phyloP scores from a whole-genome alignment of 306 rosid species.

The Prunus armeniaca region DNA sequence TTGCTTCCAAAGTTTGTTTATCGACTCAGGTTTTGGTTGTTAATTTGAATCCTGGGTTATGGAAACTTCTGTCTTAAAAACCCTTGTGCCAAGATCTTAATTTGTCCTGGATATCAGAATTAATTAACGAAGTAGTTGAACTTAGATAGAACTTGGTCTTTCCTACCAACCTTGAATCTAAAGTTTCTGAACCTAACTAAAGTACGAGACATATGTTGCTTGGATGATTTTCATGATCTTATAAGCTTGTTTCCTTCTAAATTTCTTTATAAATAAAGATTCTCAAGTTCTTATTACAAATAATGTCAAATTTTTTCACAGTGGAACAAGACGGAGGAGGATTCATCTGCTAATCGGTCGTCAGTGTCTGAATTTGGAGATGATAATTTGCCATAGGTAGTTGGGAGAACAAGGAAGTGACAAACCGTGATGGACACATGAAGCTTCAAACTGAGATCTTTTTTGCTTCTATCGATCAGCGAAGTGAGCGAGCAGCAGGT shows the following conservation, averaged over 20 bases:
- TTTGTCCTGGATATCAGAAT: background rate
- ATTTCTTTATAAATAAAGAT: constrained; percentile 11
- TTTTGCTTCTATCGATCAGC: constrained; percentile 95
- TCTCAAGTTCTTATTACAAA: constrained; percentile 14
- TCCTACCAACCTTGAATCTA: background rate
- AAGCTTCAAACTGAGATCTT: constrained; percentile 84
- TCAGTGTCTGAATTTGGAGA: constrained; percentile 96
- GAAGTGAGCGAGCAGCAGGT: constrained; percentile 98
- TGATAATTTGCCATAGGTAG: constrained; percentile 83
- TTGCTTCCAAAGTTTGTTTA: background rate
- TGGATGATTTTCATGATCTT: background rate
- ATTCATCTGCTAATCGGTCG: constrained; percentile 69
- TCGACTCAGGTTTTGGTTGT: background rate
- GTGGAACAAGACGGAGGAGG: constrained; percentile 75
- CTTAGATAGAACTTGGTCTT: background rate
- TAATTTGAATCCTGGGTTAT: too few relatives aligned
- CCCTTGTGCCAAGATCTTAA: background rate
- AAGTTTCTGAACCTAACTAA: background rate
- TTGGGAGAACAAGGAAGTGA: constrained; percentile 90
- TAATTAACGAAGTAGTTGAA: background rate
- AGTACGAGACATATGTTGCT: background rate
- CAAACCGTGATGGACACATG: constrained; percentile 90
- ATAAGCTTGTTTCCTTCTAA: background rate
- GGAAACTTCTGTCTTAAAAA: too few relatives aligned
- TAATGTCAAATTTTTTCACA: constrained; percentile 28